Conservation (phyloP, 371 early-diverging fungal species). For the Fennellomyces sp. region DNA sequence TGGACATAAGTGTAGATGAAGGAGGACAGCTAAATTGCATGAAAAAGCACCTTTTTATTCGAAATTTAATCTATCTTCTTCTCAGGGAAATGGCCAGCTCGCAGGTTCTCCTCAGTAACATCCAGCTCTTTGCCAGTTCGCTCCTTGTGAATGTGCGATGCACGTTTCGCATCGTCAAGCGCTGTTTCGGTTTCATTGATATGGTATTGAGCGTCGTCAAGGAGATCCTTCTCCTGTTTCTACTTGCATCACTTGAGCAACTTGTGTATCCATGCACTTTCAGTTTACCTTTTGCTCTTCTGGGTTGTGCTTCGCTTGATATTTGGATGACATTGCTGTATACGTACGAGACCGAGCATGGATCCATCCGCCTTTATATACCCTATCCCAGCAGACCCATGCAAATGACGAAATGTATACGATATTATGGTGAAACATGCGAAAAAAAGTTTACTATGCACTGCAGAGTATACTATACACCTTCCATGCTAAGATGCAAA, state of each 20-base stretch:
- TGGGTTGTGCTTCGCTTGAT: conserved; percentile 4
- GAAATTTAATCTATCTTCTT: conserved; percentile 1
- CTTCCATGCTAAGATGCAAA: not conserved
- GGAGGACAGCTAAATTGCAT: no score
- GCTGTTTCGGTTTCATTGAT: conserved; percentile 14
- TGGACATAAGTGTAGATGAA: no score
- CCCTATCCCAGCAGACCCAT: no score
- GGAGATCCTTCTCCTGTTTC: conserved; percentile 15
- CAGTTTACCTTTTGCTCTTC: conserved; percentile 3
- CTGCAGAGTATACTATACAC: not conserved
- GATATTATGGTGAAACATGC: not conserved
- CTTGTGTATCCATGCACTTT: not conserved
- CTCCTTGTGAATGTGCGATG: conserved; percentile 9
- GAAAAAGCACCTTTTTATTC: no score
- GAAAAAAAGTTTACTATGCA: not conserved
- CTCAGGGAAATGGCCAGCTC: conserved; percentile 6
- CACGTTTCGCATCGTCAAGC: conserved; percentile 12
- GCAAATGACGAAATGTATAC: no score
- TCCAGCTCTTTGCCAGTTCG: conserved; percentile 15
- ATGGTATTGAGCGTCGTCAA: conserved; percentile 13
- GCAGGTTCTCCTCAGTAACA: conserved; percentile 7
- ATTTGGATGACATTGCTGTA: conserved; percentile 14
- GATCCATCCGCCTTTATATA: no score
- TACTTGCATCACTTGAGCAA: not conserved
- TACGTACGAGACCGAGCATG: no score